Percentiles rank a stretch among this genome's conserved stretches.
These are phyloP conservation scores for Houttuynia cordata DNA, from an alignment of 164 flowering plant genomes.

Conservation along the genomic window DNA sequence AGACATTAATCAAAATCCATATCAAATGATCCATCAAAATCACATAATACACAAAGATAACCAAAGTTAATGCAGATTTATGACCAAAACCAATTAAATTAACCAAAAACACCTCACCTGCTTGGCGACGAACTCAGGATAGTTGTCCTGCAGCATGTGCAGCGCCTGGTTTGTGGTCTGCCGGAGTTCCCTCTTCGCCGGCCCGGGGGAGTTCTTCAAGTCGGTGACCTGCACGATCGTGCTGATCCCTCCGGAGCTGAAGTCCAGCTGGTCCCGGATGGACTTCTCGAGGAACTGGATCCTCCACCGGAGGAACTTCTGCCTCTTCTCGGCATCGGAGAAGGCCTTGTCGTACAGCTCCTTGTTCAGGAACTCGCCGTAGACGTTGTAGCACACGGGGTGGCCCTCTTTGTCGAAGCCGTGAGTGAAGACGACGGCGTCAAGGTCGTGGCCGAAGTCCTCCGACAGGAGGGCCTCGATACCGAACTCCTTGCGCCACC, in stretches of 20 bases:
- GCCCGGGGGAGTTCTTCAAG: slow-evolving; percentile 70
- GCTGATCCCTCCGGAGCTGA: slow-evolving; percentile 49
- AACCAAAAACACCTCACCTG: slow-evolving; percentile 39
- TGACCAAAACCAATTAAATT: too few species aligned
- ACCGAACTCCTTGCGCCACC: slow-evolving; percentile 71
- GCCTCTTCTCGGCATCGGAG: slow-evolving; percentile 62
- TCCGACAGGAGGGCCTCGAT: slow-evolving; percentile 60
- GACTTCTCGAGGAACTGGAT: slow-evolving; percentile 85
- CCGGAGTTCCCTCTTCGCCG: slow-evolving; percentile 45
- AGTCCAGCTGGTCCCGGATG: slow-evolving; percentile 56
- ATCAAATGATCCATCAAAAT: background rate
- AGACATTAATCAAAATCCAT: too few species aligned
- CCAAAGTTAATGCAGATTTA: background rate
- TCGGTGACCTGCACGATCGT: slow-evolving; percentile 79
- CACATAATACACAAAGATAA: background rate
- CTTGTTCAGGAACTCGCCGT: slow-evolving; percentile 72
- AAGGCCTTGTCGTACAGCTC: slow-evolving; percentile 57
- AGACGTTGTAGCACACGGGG: slow-evolving; percentile 84
- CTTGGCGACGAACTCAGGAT: slow-evolving; percentile 91
- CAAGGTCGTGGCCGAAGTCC: slow-evolving; percentile 48
- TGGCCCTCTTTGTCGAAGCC: slow-evolving; percentile 73
- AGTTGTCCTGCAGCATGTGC: slow-evolving; percentile 69
- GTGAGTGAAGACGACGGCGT: slow-evolving; percentile 65
- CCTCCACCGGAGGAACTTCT: slow-evolving; percentile 57
- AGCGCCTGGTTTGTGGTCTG: slow-evolving; percentile 61